These are phyloP conservation scores for Purshia tridentata DNA, from an alignment of 306 rosid genomes.

Conservation along the genomic window DNA sequence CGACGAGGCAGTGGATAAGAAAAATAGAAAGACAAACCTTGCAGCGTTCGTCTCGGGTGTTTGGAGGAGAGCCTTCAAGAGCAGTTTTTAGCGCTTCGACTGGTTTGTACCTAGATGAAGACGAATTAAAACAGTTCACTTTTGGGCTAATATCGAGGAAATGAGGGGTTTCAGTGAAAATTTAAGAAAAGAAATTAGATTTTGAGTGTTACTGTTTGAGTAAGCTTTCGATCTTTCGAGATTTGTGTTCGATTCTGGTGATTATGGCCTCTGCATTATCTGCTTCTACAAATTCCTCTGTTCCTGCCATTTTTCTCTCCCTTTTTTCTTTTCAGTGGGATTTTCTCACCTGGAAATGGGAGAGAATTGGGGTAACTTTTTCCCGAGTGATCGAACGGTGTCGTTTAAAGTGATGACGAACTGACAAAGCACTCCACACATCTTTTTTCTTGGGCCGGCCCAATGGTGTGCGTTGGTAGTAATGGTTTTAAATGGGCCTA, in stretches of 20 bases:
- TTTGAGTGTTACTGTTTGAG: slow-evolving; percentile 67
- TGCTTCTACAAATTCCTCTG: slow-evolving; percentile 64
- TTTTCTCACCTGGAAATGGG: slow-evolving; percentile 16
- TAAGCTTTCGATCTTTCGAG: slow-evolving; percentile 90
- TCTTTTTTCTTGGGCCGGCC: no score
- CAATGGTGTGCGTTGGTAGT: no score
- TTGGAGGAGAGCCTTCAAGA: slow-evolving; percentile 90
- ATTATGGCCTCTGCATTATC: slow-evolving; percentile 93
- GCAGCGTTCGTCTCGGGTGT: slow-evolving; percentile 90
- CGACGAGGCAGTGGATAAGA: neutral
- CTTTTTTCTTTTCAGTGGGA: neutral
- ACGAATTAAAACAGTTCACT: neutral
- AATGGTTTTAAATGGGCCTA: no score
- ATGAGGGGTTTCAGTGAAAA: neutral
- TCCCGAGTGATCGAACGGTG: slow-evolving; percentile 5
- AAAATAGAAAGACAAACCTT: slow-evolving; percentile 39
- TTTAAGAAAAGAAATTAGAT: neutral
- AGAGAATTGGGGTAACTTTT: neutral
- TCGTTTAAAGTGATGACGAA: neutral
- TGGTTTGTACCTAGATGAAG: slow-evolving; percentile 58
- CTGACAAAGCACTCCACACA: no score
- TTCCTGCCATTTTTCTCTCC: slow-evolving; percentile 51
- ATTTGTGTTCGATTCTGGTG: slow-evolving; percentile 87
- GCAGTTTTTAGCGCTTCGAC: slow-evolving; percentile 97
- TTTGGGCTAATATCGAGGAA: neutral